phyloP scores from a whole-genome alignment of 2,329 filamentous ascomycete species.

The Helminthosporium solani region DNA sequence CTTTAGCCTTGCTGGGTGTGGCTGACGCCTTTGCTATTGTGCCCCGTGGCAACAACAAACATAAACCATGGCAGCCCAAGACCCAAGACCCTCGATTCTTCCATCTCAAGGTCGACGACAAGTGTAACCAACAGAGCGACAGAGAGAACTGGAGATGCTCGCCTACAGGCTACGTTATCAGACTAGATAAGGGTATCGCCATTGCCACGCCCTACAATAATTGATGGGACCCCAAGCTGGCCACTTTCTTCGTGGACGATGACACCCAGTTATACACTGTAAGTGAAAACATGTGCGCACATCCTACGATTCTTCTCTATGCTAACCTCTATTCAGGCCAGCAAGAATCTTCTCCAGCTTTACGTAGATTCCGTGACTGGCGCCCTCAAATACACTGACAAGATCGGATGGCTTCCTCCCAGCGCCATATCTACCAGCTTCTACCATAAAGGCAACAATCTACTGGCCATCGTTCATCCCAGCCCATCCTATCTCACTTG shows the following conservation, averaged over 20 bases:
- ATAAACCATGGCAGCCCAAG: conserved; percentile 23
- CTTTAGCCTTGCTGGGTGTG: conserved; percentile 17
- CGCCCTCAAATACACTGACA: conserved; percentile 26
- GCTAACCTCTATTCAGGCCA: conserved; percentile 20
- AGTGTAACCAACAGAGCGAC: background rate
- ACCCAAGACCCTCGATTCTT: conserved; percentile 27
- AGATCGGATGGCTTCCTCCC: conserved; percentile 25
- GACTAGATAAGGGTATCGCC: conserved; percentile 26
- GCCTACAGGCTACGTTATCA: conserved; percentile 22
- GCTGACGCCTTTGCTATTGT: conserved; percentile 17
- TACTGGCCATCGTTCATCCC: conserved; percentile 19
- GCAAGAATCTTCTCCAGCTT: conserved; percentile 29
- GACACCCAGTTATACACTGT: conserved; percentile 32
- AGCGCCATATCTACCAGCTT: conserved; percentile 26
- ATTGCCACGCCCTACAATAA: conserved; percentile 34
- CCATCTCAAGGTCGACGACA: conserved; percentile 24
- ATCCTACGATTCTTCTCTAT: background rate
- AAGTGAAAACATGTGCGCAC: conserved; percentile 6
- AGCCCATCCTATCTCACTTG: conserved; percentile 30
- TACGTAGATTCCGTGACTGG: conserved; percentile 25
- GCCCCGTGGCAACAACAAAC: conserved; percentile 3
- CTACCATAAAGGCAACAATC: conserved; percentile 31
- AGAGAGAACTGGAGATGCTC: conserved; percentile 6
- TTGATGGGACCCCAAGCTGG: conserved; percentile 26
- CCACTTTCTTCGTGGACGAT: conserved; percentile 31